These are phyloP conservation scores for Thielaviopsis ethacetica DNA, from an alignment of 2,329 filamentous ascomycete species.

Conservation along the genomic window DNA sequence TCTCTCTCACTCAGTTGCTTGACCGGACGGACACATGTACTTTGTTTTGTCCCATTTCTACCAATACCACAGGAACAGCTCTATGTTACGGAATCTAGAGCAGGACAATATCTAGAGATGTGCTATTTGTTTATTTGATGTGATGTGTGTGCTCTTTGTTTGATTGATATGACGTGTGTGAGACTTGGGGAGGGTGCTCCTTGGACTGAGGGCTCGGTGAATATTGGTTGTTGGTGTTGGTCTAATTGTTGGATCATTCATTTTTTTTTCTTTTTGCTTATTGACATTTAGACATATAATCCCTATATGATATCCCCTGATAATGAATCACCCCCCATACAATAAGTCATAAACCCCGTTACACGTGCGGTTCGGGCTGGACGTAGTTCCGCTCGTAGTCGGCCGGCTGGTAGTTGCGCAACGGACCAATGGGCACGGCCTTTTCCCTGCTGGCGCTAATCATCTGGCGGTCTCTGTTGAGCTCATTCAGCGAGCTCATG, in stretches of 20 bases:
- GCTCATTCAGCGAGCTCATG: constrained; percentile 6
- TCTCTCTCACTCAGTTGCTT: background rate
- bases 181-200: too few relatives aligned
- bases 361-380: background rate
- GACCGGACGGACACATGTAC: constrained; percentile 8
- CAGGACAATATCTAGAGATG: background rate
- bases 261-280: background rate
- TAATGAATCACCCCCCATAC: background rate
- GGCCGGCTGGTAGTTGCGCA: constrained; percentile 1
- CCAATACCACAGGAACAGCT: constrained; percentile 9
- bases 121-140: background rate
- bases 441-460: background rate
- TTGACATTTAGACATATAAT: background rate
- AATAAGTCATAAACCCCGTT: background rate
- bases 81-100: constrained; percentile 3
- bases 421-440: background rate
- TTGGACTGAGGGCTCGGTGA: too few relatives aligned
- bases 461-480: constrained; percentile 6
- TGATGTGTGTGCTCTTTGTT: background rate
- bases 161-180: too few relatives aligned
- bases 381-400: background rate
- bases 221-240: too few relatives aligned
- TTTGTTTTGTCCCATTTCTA: constrained; percentile 6
- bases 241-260: too few relatives aligned
- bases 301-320: background rate